Base-by-base conservation (phyloP, 257 asterid species). In the Paulownia fortunei region DNA sequence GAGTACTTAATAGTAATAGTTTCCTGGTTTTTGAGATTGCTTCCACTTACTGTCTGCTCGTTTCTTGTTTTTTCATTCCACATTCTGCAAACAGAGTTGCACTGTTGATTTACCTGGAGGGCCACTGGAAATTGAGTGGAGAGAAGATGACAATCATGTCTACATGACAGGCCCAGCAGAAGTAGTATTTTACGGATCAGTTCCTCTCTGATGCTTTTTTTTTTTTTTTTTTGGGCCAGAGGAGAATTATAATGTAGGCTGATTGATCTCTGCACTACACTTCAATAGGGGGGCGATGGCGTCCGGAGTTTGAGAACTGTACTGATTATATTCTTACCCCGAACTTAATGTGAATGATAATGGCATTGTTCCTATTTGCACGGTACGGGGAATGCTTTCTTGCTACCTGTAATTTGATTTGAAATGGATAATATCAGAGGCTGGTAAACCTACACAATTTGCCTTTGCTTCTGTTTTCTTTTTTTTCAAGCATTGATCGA, bases 191-290 rank as follows among this genome's bases (percentile, higher is more conserved):
- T n/a, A n/a, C n/a, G 97, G 97, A 64, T 82, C 94, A 10, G 87
- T 82, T 73, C 88, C 87, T 8, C 82, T 91, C 41, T 89, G 74
- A 51, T 51, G 80, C 67, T n/a, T n/a, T n/a, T n/a, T n/a, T n/a
- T n/a, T n/a, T n/a, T 39, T 42, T 41, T 18, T 44, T 23, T 42
- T 56, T n/a, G 24, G n/a, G 51, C 69, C 34, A 51, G 59, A n/a
- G 21, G 44, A 51, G 36, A 34, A 26, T 60, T 16, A 27, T 46
- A n/a, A n/a, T n/a, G n/a, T n/a, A n/a, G n/a, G n/a, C n/a, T n/a
- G n/a, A n/a, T n/a, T n/a, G n/a, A n/a, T n/a, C n/a, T n/a, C n/a
- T n/a, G n/a, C n/a, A n/a, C n/a, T n/a, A n/a, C n/a, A n/a, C n/a
- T n/a, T n/a, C n/a, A n/a, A n/a, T n/a, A n/a, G n/a, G n/a, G n/a